Percentiles rank a stretch among this genome's conserved stretches.
Evolutionary conservation across 805 yeast genomes (phyloP).

Genomic region (Candida maesae): DNA sequence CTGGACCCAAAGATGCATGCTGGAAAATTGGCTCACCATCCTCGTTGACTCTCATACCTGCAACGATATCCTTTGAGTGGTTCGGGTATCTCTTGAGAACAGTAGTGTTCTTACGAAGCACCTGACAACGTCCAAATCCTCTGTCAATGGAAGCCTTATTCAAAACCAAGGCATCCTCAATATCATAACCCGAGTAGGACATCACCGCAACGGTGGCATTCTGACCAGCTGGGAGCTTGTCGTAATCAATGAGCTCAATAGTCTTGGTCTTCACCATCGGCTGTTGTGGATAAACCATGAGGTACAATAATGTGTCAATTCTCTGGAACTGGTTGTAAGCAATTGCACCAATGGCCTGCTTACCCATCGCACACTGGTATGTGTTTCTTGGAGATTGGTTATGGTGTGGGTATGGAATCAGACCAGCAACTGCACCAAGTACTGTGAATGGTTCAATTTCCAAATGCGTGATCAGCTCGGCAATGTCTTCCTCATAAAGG

Average conservation of each 20-base stretch:
- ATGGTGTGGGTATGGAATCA: slow-evolving; percentile 90
- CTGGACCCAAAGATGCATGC: slow-evolving; percentile 84
- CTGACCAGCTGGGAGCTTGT: slow-evolving; percentile 97
- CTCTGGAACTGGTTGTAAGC: slow-evolving; percentile 95
- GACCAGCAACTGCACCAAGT: slow-evolving; percentile 88
- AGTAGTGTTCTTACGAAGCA: slow-evolving; percentile 85
- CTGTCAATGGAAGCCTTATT: slow-evolving; percentile 92
- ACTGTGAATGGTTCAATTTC: slow-evolving; percentile 96
- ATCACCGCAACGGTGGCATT: slow-evolving; percentile 98
- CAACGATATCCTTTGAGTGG: slow-evolving; percentile 86
- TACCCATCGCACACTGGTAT: slow-evolving; percentile 96
- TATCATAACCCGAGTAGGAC: slow-evolving; percentile 99
- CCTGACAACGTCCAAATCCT: slow-evolving; percentile 98
- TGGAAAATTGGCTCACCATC: slow-evolving; percentile 79
- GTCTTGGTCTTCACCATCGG: slow-evolving; percentile 99
- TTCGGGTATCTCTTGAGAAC: slow-evolving; percentile 88
- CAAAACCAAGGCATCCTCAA: slow-evolving; percentile 95
- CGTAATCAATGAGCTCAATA: slow-evolving; percentile 91
- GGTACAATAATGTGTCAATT: slow-evolving; percentile 87
- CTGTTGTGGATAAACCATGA: slow-evolving; percentile 99
- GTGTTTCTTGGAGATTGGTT: slow-evolving; percentile 92
- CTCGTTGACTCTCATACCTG: slow-evolving; percentile 87
- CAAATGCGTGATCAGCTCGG: slow-evolving; percentile 68
- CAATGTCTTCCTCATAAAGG: slow-evolving; percentile 67
- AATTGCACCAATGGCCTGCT: slow-evolving; percentile 99